Evolutionary conservation across 108 stramenopile species (phyloP).

Genomic region (Pseudonitzschia pungens): DNA sequence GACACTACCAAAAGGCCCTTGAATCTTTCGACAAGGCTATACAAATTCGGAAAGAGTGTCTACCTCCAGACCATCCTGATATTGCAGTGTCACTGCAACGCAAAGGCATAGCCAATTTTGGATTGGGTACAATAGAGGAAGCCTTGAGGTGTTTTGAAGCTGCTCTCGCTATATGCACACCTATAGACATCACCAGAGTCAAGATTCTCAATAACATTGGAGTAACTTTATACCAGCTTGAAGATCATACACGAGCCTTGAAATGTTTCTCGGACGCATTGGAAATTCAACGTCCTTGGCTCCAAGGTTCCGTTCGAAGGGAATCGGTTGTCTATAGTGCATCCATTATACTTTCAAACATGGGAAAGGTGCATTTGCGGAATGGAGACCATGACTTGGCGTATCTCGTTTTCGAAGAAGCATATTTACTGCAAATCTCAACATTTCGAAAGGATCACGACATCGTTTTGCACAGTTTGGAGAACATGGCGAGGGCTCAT

Average conservation of each 20-base stretch:
- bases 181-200: slow-evolving; percentile 28
- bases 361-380: slow-evolving; percentile 50
- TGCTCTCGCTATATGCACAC: slow-evolving; percentile 28
- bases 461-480: slow-evolving; percentile 31
- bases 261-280: slow-evolving; percentile 43
- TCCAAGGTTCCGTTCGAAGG: slow-evolving; percentile 44
- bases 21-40: slow-evolving; percentile 40
- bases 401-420: slow-evolving; percentile 55
- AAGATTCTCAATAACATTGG: slow-evolving; percentile 63
- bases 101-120: slow-evolving; percentile 41
- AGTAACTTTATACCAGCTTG: slow-evolving; percentile 43
- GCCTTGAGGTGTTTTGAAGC: slow-evolving; percentile 32
- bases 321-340: slow-evolving; percentile 56
- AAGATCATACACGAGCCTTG: slow-evolving; percentile 35
- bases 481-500: slow-evolving; percentile 40
- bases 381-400: slow-evolving; percentile 33
- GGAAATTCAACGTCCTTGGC: slow-evolving; percentile 50
- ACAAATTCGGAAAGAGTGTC: slow-evolving; percentile 21
- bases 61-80: slow-evolving; percentile 43
- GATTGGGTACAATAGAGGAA: slow-evolving; percentile 27
- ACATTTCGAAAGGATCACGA: slow-evolving; percentile 51
- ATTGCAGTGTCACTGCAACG: slow-evolving; percentile 43
- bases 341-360: slow-evolving; percentile 47
- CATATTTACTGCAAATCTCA: slow-evolving; percentile 47
- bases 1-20: slow-evolving; percentile 37